Evolutionary conservation across 352 stramenopile species (phyloP), one percentile per base, ranked within the genome.

Genomic region (Pythium chondricola): DNA sequence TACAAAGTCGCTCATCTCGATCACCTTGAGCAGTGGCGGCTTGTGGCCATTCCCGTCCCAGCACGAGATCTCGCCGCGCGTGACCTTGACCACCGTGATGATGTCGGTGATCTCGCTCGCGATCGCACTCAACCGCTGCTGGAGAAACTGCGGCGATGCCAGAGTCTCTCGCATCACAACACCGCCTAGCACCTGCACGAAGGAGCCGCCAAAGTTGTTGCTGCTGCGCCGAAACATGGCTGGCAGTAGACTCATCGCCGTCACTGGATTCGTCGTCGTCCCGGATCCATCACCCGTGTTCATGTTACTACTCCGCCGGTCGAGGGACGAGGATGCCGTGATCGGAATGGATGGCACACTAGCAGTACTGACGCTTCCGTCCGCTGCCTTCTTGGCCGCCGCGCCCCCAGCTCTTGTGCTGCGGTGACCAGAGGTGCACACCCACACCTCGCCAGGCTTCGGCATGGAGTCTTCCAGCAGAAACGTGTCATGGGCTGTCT

Each of bases 1-100:
- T 48, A 88, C 74, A 52, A 90, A 90, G 6, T 90, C 75, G 43
- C 65, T 86, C 61, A 90, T 73, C 48, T 80, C 71, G 20, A 90
- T 56, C 9, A 72, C 60, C 37, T 84, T 87, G 22, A 78, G 58
- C 36, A 69, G 30, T 43, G 74, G 35, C 31, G 67, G 58, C 58
- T 80, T 61, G 57, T 73, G 43, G 52, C 64, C 48, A 33, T 71
- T 64, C 43, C 71, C 74, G 36, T 88, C 72, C 68, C 74, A 85
- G 46, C 68, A 87, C 25, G 64, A 79, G 42, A 90, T 88, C 74
- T 90, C 79, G 17, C 75, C 75, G 6, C 75, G 68, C 8, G 71
- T 83, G 44, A 90, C 79, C 30, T 86, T 85, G 30, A 80, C 63
- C 24, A 90, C 70, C 0, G 79, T 88, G 50, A 90, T 80, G 31